Evolutionary conservation across 768 basidiomycete genomes (phyloP).

Genomic region (Clavulina sp.): DNA sequence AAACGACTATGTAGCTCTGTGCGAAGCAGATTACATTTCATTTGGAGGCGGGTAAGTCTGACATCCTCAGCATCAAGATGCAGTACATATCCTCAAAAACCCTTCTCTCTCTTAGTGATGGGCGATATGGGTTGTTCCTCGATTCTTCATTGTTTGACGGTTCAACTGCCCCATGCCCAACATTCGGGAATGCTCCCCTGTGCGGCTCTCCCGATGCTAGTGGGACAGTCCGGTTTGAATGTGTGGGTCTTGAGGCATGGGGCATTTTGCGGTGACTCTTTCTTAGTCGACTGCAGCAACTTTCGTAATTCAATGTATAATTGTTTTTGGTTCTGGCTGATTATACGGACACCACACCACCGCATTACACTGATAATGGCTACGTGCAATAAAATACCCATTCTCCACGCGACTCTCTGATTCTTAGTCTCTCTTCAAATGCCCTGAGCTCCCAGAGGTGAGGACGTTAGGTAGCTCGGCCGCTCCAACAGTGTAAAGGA

Average conservation of each 20-base stretch:
- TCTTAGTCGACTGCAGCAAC: no score
- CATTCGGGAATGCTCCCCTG: conserved; percentile 80
- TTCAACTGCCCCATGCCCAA: conserved; percentile 67
- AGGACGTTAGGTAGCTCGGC: conserved; percentile 59
- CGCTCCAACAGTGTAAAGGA: conserved; percentile 45
- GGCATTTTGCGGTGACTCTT: conserved; percentile 27
- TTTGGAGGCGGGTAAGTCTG: conserved; percentile 78
- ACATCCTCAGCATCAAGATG: no score
- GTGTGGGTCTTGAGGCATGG: conserved; percentile 88
- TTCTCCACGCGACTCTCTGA: background rate
- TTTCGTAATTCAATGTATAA: no score
- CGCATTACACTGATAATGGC: no score
- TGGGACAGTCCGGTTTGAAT: conserved; percentile 55
- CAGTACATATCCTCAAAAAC: background rate
- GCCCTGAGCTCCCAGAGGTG: conserved; percentile 23
- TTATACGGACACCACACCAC: no score
- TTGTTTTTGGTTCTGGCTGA: no score
- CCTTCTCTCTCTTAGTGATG: conserved; percentile 36
- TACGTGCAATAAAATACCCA: background rate
- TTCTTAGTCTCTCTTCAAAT: conserved; percentile 9
- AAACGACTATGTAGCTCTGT: conserved; percentile 82
- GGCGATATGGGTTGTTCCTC: conserved; percentile 76
- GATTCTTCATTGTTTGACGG: conserved; percentile 69
- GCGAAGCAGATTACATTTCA: conserved; percentile 62
- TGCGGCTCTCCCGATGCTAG: conserved; percentile 27